These are phyloP conservation scores for Colletotrichum orchidophilum DNA, from an alignment of 2,329 filamentous ascomycete species.

Conservation along the genomic window DNA sequence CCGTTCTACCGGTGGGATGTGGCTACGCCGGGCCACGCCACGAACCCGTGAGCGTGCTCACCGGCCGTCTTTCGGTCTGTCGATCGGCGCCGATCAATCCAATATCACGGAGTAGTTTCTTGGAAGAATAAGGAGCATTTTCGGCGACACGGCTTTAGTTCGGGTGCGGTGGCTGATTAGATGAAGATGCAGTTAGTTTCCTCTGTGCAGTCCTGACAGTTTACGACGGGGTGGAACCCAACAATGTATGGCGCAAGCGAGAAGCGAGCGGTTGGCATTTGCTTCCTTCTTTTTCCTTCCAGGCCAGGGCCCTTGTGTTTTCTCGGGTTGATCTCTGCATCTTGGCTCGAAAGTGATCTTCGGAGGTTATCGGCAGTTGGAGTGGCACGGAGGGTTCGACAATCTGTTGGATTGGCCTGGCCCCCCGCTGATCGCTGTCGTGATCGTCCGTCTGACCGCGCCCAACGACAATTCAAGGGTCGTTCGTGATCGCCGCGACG, in stretches of 20 bases:
- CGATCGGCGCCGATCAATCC: conserved; percentile 26
- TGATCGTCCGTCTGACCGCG: not conserved
- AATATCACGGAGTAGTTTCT: not conserved
- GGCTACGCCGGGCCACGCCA: not conserved
- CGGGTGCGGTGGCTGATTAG: not conserved
- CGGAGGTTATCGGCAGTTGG: conserved; percentile 32
- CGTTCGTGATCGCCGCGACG: not conserved
- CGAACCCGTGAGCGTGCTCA: conserved; percentile 3
- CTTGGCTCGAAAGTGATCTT: conserved; percentile 16
- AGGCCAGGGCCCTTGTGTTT: not conserved
- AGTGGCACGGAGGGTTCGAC: not conserved
- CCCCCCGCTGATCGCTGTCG: conserved; percentile 16
- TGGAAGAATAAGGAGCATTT: not conserved
- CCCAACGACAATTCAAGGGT: not conserved
- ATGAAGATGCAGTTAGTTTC: not conserved
- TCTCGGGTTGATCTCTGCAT: conserved; percentile 21
- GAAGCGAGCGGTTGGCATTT: not conserved
- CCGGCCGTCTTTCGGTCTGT: conserved; percentile 21
- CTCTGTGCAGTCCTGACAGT: conserved; percentile 23
- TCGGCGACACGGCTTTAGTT: conserved; percentile 20
- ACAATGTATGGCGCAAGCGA: conserved; percentile 9
- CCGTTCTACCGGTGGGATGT: not conserved
- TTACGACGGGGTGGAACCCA: conserved; percentile 6
- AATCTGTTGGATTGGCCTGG: conserved; percentile 19
- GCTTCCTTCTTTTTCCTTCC: not conserved